Evolutionary conservation across 352 stramenopile genomes (phyloP), one percentile per base, ranked within the genome.

Genomic region (Phytopythium vexans): DNA sequence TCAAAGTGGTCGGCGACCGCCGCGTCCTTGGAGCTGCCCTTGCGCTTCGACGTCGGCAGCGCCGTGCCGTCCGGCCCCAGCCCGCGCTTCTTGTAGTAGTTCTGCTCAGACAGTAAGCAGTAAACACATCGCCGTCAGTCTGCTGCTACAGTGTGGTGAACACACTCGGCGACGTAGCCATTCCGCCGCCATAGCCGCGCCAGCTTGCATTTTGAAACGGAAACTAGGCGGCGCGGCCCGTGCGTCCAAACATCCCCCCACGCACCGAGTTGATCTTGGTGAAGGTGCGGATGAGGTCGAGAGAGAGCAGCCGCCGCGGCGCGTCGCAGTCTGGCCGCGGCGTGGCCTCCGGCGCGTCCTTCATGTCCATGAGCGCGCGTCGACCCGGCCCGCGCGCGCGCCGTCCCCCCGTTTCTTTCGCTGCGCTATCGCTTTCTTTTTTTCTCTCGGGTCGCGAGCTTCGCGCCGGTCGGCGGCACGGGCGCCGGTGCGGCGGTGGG

Each of bases 201-300:
- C n/a, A 10, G 4, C 3, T 9, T 21, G 2, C 9, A 16, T 14
- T 32, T 10, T 11, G 44, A 50, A 50, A 50, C 27, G 15, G 12
- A 52, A 42, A 43, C 21, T 27, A 27, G 21, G 21, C 21, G 2
- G 21, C 21, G 21, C 21, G 21, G 21, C 21, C 21, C 21, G 21
- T 27, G 21, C 21, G 21, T 27, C 21, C 21, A 27, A 27, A 27
- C 21, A 27, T 27, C 33, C 3, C 6, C 5, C 1, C 43, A 68
- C 68, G 65, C 66, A 91, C 83, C 59, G 68, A 49, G 72, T 99
- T 99, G 70, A 99, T 99, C 45, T 83, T 60, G 67, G 98, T 98
- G 72, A 99, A 98, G 12, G 97, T 99, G 62, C 96, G 78, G 71
- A 99, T 96, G 40, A 99, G 83, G 16, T 84, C 69, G 7, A 94